Conservation (phyloP, 768 basidiomycete species). For the Fibroporia radiculosa region DNA sequence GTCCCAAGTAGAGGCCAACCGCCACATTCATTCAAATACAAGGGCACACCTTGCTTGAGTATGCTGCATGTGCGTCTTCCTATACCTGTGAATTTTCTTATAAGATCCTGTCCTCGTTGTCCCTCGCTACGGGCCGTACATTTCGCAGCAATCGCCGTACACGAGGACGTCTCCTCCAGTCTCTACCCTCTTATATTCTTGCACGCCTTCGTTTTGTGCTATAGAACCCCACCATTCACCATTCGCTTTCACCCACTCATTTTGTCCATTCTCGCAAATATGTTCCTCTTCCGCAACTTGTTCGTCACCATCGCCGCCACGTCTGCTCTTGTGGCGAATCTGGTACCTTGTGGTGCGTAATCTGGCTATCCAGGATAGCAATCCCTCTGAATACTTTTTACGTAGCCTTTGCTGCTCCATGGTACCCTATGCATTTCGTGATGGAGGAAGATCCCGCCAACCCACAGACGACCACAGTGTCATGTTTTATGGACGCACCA, state of each 20-base stretch:
- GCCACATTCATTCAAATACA: no score
- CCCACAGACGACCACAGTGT: not conserved
- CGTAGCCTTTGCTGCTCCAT: slow-evolving; percentile 1
- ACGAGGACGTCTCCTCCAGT: not conserved
- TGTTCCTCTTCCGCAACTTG: slow-evolving; percentile 2
- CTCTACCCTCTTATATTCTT: not conserved
- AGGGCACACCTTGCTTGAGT: no score
- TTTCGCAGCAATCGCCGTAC: not conserved
- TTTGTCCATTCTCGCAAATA: not conserved
- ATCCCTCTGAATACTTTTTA: not conserved
- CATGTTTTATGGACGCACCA: not conserved
- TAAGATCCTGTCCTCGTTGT: not conserved
- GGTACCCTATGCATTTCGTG: slow-evolving; percentile 5
- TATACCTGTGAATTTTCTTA: no score
- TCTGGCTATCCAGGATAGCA: not conserved
- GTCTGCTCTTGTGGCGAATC: not conserved
- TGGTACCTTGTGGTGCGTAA: not conserved
- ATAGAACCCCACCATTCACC: not conserved
- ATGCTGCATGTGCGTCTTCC: no score
- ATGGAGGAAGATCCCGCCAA: not conserved
- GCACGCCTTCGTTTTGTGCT: not conserved
- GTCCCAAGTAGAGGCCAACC: no score
- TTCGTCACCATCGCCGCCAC: not conserved
- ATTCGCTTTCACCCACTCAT: not conserved
- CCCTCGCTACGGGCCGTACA: slow-evolving; percentile 1